Evolutionary conservation across 148 eudicot genomes (phyloP).

Genomic region (Polygonum aviculare): DNA sequence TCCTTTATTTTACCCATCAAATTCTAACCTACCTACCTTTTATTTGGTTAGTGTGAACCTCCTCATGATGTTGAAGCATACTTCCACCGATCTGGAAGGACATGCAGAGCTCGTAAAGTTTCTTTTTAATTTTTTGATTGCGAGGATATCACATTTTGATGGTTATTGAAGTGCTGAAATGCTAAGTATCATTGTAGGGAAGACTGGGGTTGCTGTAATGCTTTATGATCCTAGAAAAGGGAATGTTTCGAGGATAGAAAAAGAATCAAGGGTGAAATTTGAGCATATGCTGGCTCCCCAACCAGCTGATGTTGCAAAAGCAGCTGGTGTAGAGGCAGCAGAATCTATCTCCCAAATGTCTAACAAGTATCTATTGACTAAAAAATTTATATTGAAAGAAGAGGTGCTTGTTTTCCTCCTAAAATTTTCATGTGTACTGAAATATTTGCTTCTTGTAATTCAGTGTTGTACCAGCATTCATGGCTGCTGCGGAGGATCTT

Average conservation of each 20-base stretch:
- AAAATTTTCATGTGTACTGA: not conserved
- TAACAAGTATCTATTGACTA: constrained; percentile 40
- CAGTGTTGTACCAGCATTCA: constrained; percentile 83
- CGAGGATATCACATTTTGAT: not conserved
- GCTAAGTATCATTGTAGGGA: constrained; percentile 32
- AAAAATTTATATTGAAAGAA: not conserved
- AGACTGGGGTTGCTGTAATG: constrained; percentile 83
- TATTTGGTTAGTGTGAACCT: constrained; percentile 59
- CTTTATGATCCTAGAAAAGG: constrained; percentile 77
- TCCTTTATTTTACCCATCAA: not conserved
- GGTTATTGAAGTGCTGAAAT: not conserved
- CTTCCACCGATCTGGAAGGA: constrained; percentile 95
- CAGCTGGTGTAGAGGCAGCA: constrained; percentile 70
- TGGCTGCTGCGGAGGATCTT: constrained; percentile 81
- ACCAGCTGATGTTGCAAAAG: constrained; percentile 89
- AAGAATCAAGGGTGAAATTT: constrained; percentile 88
- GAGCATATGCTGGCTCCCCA: constrained; percentile 90
- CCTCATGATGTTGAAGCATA: constrained; percentile 97
- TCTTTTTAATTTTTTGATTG: not conserved
- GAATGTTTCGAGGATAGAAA: constrained; percentile 57
- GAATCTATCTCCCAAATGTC: constrained; percentile 54
- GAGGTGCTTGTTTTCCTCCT: not conserved
- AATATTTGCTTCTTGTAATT: not conserved
- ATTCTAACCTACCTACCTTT: not conserved
- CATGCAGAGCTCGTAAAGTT: constrained; percentile 76